Evolutionary conservation across 2,329 filamentous ascomycete genomes (phyloP), one percentile per base, ranked within the genome.

Genomic region (Chlorencoelia australis): DNA sequence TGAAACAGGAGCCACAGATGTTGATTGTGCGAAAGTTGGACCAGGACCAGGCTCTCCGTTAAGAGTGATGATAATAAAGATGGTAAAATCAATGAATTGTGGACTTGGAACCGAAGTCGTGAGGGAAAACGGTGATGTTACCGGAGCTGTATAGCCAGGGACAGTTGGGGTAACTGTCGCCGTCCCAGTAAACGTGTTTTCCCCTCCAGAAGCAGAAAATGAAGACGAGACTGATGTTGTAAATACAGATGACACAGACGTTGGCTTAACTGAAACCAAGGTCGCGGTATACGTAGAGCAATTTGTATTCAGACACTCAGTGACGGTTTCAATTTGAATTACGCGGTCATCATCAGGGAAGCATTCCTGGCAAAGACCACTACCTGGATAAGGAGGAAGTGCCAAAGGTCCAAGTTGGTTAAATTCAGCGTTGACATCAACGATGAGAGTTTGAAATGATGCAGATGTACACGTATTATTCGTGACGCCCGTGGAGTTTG

Each of bases 291-390:
- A 35, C 4, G 30, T 39, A 4, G 35, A 18, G 26, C 38, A 43
- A n/a, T 11, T 20, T 18, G 16, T 21, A 30, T 43, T 33, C 16
- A 39, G 14, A 25, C 35, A 41, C 21, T 39, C 35, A 4, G n/a
- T 6, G 4, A 45, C 29, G 4, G 26, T 33, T 6, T 37, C 37
- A 5, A 24, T 28, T 30, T 45, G 43, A 8, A 4, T 21, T 7
- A 13, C 5, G 13, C 38, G 33, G 22, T 41, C 11, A 4, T 21
- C 13, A 20, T 35, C 26, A 4, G 29, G 14, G 0, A 4, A 31
- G 20, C 43, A 45, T 2, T 13, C 29, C 16, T 37, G 31, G 38
- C 43, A 45, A 18, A 44, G 39, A 15, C 42, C 42, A 25, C 36
- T 39, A 29, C 40, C 40, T n/a, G 19, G 9, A 25, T n/a, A n/a